A percentile compares a stretch with the other conserved stretches of the same genome.
Evolutionary conservation across 257 asterid species (phyloP).

Genomic region (Solanum rostratum): DNA sequence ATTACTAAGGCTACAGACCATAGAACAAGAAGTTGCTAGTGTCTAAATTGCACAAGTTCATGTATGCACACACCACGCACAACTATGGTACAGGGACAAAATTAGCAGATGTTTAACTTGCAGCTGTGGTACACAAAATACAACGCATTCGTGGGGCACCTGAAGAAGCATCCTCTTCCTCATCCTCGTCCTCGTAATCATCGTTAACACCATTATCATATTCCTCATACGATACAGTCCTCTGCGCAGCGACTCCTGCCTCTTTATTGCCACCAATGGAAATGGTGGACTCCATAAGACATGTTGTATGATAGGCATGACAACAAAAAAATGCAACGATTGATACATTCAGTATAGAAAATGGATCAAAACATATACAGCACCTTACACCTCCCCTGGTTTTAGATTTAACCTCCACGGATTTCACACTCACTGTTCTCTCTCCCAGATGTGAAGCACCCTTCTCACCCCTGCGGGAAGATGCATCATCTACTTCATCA

Average conservation of each 20-base stretch:
- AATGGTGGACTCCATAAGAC: slow-evolving; percentile 66
- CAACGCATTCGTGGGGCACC: slow-evolving; percentile 65
- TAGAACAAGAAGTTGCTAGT: background rate
- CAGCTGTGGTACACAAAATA: slow-evolving; percentile 93
- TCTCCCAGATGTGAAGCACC: slow-evolving; percentile 19
- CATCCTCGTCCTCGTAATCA: slow-evolving; percentile 26
- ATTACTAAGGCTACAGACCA: background rate
- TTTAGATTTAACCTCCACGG: slow-evolving; percentile 66
- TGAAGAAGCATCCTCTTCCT: slow-evolving; percentile 15
- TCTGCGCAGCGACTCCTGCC: slow-evolving; percentile 17
- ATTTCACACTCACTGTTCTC: slow-evolving; percentile 39
- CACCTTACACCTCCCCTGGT: slow-evolving; percentile 76
- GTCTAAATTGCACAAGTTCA: background rate
- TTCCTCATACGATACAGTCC: slow-evolving; percentile 37
- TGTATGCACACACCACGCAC: slow-evolving; percentile 8
- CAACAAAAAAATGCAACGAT: slow-evolving; percentile 82
- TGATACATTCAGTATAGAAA: slow-evolving; percentile 56
- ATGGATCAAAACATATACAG: slow-evolving; percentile 97
- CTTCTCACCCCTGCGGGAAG: slow-evolving; percentile 34
- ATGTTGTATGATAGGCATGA: slow-evolving; percentile 73
- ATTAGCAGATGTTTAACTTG: slow-evolving; percentile 34
- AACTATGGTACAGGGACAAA: slow-evolving; percentile 5
- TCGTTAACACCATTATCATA: slow-evolving; percentile 21
- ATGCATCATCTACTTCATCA: slow-evolving; percentile 65
- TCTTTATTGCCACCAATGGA: slow-evolving; percentile 38